These are phyloP conservation scores for Suhomyces xylopsoci DNA, from an alignment of 805 yeast species.

Conservation along the genomic window DNA sequence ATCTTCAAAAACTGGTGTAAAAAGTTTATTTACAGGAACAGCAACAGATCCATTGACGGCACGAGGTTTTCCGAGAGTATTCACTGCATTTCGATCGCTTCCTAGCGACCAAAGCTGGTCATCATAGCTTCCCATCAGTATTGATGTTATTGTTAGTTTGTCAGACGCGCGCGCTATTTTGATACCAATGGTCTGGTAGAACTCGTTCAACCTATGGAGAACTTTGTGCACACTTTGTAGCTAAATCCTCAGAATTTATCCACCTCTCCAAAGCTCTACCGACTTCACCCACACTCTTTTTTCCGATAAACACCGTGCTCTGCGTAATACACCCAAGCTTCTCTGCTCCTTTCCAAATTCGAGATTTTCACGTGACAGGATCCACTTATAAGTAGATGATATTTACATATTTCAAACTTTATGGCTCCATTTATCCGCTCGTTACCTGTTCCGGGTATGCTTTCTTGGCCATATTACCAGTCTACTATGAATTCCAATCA, in stretches of 20 bases:
- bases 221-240: neutral
- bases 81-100: neutral
- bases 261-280: neutral
- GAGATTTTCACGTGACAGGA: neutral
- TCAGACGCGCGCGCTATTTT: neutral
- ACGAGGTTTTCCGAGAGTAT: neutral
- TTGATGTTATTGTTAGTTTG: neutral
- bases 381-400: neutral
- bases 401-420: neutral
- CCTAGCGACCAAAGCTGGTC: constrained; percentile 1
- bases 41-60: neutral
- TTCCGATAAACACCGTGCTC: neutral
- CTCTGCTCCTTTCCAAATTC: neutral
- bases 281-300: neutral
- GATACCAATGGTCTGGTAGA: neutral
- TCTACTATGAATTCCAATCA: neutral
- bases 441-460: neutral
- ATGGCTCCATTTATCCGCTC: constrained; percentile 1
- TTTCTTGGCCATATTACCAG: neutral
- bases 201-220: neutral
- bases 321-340: neutral
- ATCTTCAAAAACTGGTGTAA: neutral
- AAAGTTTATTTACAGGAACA: neutral
- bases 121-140: neutral
- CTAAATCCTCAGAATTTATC: neutral